Conservation (phyloP, 768 basidiomycete genomes). For the Xerocomus potaroensis region DNA sequence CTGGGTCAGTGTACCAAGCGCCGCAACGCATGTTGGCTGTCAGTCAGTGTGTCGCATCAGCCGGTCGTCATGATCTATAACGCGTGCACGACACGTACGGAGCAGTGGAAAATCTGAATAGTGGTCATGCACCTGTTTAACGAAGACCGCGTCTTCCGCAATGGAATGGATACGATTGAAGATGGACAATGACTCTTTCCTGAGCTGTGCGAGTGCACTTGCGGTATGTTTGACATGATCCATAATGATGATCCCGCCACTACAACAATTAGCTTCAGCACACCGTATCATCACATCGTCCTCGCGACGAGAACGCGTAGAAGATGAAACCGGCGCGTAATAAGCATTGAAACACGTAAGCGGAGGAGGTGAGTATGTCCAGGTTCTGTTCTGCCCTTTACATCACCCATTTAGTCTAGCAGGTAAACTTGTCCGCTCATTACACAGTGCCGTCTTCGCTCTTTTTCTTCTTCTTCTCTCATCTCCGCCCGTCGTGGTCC, state of each 20-base stretch:
- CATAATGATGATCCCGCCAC: too few species aligned
- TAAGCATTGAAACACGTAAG: slow-evolving; percentile 4
- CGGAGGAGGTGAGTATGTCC: neutral
- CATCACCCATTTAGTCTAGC: slow-evolving; percentile 3
- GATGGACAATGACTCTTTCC: slow-evolving; percentile 69
- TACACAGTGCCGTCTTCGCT: slow-evolving; percentile 9
- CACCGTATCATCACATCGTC: too few species aligned
- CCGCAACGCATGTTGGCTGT: slow-evolving; percentile 93
- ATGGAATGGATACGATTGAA: slow-evolving; percentile 90
- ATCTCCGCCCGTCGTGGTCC: slow-evolving; percentile 11
- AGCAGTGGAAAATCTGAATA: slow-evolving; percentile 53
- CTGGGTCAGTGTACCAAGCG: slow-evolving; percentile 86
- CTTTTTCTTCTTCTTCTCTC: slow-evolving; percentile 10
- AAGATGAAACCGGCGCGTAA: too few species aligned
- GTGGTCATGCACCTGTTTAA: slow-evolving; percentile 45
- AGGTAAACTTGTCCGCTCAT: slow-evolving; percentile 12
- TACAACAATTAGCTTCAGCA: too few species aligned
- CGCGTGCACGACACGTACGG: slow-evolving; percentile 36
- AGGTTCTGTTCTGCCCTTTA: slow-evolving; percentile 2
- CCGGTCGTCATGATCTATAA: neutral
- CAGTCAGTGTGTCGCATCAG: neutral
- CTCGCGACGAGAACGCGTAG: too few species aligned
- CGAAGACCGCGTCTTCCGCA: slow-evolving; percentile 68
- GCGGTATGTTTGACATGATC: too few species aligned
- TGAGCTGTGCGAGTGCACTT: slow-evolving; percentile 45